phyloP scores from a whole-genome alignment of 2,329 filamentous ascomycete genomes.

The Pseudogymnoascus sp. region DNA sequence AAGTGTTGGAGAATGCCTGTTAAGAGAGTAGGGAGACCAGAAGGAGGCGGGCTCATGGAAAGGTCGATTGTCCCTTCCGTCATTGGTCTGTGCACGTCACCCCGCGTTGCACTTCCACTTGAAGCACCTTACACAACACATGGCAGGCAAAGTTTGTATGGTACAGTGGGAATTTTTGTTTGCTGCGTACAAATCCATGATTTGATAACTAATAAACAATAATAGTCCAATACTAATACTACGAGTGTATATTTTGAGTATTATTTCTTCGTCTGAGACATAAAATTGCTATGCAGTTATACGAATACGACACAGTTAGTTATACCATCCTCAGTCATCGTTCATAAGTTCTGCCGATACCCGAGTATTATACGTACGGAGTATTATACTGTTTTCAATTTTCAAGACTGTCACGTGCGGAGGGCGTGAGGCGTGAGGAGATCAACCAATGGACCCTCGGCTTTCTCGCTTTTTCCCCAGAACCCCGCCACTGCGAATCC shows the following conservation, averaged over 20 bases:
- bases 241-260: neutral
- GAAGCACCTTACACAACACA: neutral
- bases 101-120: neutral
- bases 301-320: too few relatives aligned
- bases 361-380: too few relatives aligned
- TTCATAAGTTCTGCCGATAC: neutral
- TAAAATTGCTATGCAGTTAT: neutral
- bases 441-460: neutral
- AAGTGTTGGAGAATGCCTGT: neutral
- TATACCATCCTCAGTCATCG: too few relatives aligned
- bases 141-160: neutral
- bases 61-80: neutral
- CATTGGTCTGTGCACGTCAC: neutral
- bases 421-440: neutral
- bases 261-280: neutral
- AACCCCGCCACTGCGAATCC: neutral
- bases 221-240: neutral
- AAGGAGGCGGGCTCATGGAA: neutral
- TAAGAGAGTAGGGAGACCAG: neutral
- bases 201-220: neutral
- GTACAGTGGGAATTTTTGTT: neutral
- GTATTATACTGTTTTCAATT: too few relatives aligned
- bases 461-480: neutral
- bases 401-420: neutral
- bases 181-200: neutral